Percentiles rank a stretch among this genome's conserved stretches.
phyloP scores from a whole-genome alignment of 2,329 filamentous ascomycete species.

The Thielaviopsis euricoi region DNA sequence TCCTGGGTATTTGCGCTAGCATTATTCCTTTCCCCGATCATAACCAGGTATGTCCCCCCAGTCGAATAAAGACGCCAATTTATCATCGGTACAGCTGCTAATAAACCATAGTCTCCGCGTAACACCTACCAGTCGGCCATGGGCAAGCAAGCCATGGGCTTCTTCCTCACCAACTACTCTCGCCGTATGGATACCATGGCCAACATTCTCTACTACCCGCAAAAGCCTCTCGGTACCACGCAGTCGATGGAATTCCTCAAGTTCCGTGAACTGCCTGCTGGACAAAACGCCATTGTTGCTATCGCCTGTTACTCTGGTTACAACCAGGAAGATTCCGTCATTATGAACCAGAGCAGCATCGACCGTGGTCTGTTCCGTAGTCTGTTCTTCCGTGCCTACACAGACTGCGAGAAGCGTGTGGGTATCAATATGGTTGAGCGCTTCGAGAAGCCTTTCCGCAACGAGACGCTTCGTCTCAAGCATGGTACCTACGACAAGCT shows the following conservation, averaged over 20 bases:
- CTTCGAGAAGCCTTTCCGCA: slow-evolving; percentile 87
- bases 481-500: slow-evolving; percentile 95
- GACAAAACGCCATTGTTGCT: slow-evolving; percentile 95
- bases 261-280: slow-evolving; percentile 90
- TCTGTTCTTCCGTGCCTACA: slow-evolving; percentile 95
- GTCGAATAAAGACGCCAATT: background rate
- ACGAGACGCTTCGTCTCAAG: slow-evolving; percentile 80
- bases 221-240: slow-evolving; percentile 91
- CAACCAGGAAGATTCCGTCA: slow-evolving; percentile 99
- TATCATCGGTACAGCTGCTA: slow-evolving; percentile 16
- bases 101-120: slow-evolving; percentile 58
- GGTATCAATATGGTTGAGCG: slow-evolving; percentile 84
- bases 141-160: slow-evolving; percentile 99
- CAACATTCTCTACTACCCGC: slow-evolving; percentile 96
- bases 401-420: slow-evolving; percentile 90
- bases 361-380: slow-evolving; percentile 94
- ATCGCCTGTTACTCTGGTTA: slow-evolving; percentile 97
- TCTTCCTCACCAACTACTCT: slow-evolving; percentile 93
- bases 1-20: slow-evolving; percentile 92
- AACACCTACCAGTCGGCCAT: slow-evolving; percentile 99
- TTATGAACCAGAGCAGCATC: slow-evolving; percentile 99
- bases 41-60: slow-evolving; percentile 50
- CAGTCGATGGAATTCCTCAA: slow-evolving; percentile 97
- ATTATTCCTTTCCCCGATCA: slow-evolving; percentile 99
- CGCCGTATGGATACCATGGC: slow-evolving; percentile 99